Conservation (phyloP, 78 protist species). For the Dictyostelium intermedium region DNA sequence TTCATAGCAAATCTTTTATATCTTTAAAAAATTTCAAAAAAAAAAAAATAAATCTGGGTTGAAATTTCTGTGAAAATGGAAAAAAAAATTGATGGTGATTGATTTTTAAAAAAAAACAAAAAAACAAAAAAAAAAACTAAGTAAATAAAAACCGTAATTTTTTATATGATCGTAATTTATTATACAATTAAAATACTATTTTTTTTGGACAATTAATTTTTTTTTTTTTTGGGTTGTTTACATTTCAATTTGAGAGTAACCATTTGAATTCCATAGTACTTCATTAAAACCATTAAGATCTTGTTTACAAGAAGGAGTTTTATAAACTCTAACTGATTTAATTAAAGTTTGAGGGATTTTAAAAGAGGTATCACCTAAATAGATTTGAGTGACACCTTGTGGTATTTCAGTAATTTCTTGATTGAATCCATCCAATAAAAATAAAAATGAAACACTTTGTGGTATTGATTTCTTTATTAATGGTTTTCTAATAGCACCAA, state of each 20-base stretch:
- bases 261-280: background rate
- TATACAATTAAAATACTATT: too few species aligned
- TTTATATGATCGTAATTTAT: too few species aligned
- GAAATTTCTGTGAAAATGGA: too few species aligned
- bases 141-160: too few species aligned
- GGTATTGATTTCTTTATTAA: background rate
- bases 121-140: too few species aligned
- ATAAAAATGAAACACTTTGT: background rate
- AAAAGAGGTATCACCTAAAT: background rate
- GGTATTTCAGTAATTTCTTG: background rate
- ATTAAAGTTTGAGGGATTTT: background rate
- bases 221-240: too few species aligned
- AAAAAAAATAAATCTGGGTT: too few species aligned
- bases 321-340: background rate
- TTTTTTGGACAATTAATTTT: too few species aligned
- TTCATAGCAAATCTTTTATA: too few species aligned
- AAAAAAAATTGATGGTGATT: too few species aligned
- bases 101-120: too few species aligned
- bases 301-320: background rate
- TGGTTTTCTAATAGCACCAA: background rate
- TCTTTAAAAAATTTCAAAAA: too few species aligned
- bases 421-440: background rate
- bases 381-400: background rate
- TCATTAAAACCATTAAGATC: background rate
- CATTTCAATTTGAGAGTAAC: background rate